A percentile compares a stretch with the other conserved stretches of the same genome.
These are phyloP conservation scores for Laguncularia racemosa DNA, from an alignment of 345 rosid species.

Conservation along the genomic window DNA sequence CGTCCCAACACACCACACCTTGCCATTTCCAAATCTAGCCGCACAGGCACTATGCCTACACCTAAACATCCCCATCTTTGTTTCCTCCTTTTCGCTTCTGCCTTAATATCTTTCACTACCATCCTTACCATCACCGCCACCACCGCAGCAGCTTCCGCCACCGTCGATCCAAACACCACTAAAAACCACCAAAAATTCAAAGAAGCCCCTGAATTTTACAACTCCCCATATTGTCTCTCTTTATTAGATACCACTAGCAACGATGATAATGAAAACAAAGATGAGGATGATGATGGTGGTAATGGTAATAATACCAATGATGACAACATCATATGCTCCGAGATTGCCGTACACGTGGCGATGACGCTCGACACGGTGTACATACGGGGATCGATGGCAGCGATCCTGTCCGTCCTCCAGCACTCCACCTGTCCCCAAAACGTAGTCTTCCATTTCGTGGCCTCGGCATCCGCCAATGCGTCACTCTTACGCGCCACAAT, in stretches of 20 bases:
- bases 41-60: no score
- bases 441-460: constrained; percentile 35
- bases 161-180: constrained; percentile 9
- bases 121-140: constrained; percentile 7
- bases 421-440: constrained; percentile 46
- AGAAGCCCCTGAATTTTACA: constrained; percentile 92
- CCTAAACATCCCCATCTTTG: neutral
- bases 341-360: constrained; percentile 80
- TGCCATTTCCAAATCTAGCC: no score
- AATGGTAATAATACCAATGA: neutral
- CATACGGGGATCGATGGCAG: constrained; percentile 72
- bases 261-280: neutral
- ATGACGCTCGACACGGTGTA: constrained; percentile 85
- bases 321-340: constrained; percentile 47
- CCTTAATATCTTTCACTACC: neutral
- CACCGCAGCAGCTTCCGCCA: constrained; percentile 1
- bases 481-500: constrained; percentile 24
- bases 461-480: constrained; percentile 29
- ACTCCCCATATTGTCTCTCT: constrained; percentile 60
- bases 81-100: neutral
- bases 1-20: no score
- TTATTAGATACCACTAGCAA: neutral
- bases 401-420: constrained; percentile 36
- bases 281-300: neutral
- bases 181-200: constrained; percentile 45